Base-by-base conservation (phyloP, 2,329 filamentous ascomycete genomes). In the Botrytis galanthina region DNA sequence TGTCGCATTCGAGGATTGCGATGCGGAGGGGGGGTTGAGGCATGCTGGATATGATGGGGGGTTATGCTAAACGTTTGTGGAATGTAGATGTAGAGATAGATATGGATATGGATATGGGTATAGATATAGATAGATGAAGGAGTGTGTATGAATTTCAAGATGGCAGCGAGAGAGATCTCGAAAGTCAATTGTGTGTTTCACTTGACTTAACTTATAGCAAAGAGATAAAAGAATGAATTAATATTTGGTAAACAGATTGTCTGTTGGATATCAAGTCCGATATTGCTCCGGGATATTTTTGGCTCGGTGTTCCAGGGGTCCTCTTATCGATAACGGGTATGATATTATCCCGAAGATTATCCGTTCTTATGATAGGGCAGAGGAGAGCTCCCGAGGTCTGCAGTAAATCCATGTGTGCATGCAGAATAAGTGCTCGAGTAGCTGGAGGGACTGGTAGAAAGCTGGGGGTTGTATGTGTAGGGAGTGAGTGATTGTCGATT, bases 1-100 rank as follows among this genome's bases (percentile, higher is more conserved):
- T 92, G 83, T 97, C 95, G 85, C 93, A 92, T 86, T 97, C 93
- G 77, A 98, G 90, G 78, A 98, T 88, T 64, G 95, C 94, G 82
- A 98, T 81, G 63, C 80, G 79, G 63, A 81, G 79, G 54, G 79
- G 79, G 10, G 75, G 76, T 37, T 72, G 73, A 8, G 79, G 73
- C 80, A 81, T 81, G 60, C 54, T 74, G 70, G 46, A 18, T 37
- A 42, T 16, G 32, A 20, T 18, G 44, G 9, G 20, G 22, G n/a
- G 42, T 20, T 46, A 9, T 22, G 44, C 20, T 20, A 3, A 7
- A 6, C 16, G 42, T 44, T 44, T 44, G 0, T 44, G 42, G 44
- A 46, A 46, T 4, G 5, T 22, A 4, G 44, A 9, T 46, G 20
- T 4, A 44, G 42, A 44, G 16, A 6, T 22, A 4, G 44, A 9